These are phyloP conservation scores for Apiospora aurea DNA, from an alignment of 2,329 filamentous ascomycete genomes.

Conservation along the genomic window DNA sequence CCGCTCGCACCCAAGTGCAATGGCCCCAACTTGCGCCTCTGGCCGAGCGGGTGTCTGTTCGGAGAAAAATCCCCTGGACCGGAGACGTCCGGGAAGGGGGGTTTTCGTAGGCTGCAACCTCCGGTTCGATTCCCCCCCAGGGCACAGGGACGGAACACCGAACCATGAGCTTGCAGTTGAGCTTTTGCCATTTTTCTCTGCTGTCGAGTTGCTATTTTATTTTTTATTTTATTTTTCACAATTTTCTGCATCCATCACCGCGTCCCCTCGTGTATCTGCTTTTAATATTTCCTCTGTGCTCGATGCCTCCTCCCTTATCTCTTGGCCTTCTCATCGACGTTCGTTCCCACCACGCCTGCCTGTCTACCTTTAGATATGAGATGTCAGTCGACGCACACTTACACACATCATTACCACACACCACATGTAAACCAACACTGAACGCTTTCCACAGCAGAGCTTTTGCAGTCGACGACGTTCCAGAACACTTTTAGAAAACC, in stretches of 20 bases:
- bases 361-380: neutral
- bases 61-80: neutral
- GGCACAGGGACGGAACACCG: neutral
- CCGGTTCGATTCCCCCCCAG: neutral
- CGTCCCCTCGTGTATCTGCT: neutral
- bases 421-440: neutral
- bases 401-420: neutral
- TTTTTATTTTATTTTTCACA: neutral
- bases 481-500: neutral
- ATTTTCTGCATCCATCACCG: neutral
- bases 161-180: neutral
- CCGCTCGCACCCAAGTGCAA: neutral
- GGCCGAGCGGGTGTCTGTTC: neutral
- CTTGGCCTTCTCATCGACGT: too few species aligned
- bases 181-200: neutral
- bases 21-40: neutral
- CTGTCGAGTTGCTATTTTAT: neutral
- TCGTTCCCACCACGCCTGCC: too few species aligned
- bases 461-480: neutral
- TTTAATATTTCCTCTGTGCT: neutral
- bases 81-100: neutral
- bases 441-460: neutral
- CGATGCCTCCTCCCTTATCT: too few species aligned
- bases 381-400: neutral
- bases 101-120: constrained; percentile 5